Conservation (phyloP, 139 green algal species). For the Choricystis sp. region DNA sequence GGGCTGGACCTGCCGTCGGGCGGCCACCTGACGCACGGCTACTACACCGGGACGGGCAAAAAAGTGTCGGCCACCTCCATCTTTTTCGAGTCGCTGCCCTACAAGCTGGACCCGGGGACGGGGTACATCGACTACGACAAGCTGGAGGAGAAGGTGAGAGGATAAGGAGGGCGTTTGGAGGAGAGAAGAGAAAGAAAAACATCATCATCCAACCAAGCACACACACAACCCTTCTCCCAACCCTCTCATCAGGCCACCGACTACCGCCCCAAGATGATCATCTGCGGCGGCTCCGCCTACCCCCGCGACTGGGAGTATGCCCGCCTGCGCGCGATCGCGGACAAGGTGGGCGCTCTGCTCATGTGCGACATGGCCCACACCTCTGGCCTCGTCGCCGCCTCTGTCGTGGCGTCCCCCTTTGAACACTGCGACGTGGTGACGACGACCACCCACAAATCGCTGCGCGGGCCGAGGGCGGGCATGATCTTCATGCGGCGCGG, state of each 20-base stretch:
- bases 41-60: slow-evolving; percentile 75
- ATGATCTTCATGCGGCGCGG: slow-evolving; percentile 79
- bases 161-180: too few relatives aligned
- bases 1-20: slow-evolving; percentile 68
- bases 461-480: slow-evolving; percentile 60
- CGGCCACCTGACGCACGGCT: slow-evolving; percentile 80
- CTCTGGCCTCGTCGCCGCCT: slow-evolving; percentile 51
- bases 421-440: slow-evolving; percentile 71
- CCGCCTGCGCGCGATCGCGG: slow-evolving; percentile 50
- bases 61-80: slow-evolving; percentile 75
- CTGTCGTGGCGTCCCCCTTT: slow-evolving; percentile 44
- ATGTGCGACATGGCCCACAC: slow-evolving; percentile 82
- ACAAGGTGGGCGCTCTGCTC: slow-evolving; percentile 56
- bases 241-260: too few relatives aligned
- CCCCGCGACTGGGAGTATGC: slow-evolving; percentile 71
- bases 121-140: slow-evolving; percentile 69
- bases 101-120: slow-evolving; percentile 78
- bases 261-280: slow-evolving; percentile 70
- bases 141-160: slow-evolving; percentile 66
- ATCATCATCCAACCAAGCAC: too few relatives aligned
- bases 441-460: slow-evolving; percentile 81
- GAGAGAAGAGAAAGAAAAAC: too few relatives aligned
- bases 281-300: slow-evolving; percentile 67
- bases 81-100: slow-evolving; percentile 77
- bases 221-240: too few relatives aligned